Base-by-base conservation (phyloP, 169 alveolate species). In the Eimeria necatrix region DNA sequence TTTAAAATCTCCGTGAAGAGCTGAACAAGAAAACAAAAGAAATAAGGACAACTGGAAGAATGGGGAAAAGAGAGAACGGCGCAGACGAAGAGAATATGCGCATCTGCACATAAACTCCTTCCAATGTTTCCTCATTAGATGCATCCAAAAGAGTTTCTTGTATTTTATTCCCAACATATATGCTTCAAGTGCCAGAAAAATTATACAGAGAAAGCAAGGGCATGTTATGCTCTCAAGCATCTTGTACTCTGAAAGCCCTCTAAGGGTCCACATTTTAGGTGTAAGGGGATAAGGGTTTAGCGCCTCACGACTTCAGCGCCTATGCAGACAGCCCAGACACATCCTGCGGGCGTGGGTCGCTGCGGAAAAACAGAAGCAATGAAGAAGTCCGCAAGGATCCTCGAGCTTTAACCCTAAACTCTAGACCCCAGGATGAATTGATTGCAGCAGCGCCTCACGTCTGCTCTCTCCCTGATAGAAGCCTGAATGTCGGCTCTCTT, bases 241-340 rank as follows among this genome's bases (percentile, higher is more conserved):
- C 2, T 32, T 32, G 41, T 32, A 32, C 41, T 2, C 41, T 32
- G 41, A 32, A 32, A 32, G 41, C 41, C 41, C 0, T 0, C 3
- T 2, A 1, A 56, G 68, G 68, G 2, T 56, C 18, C 12, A 3
- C 22, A 16, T 56, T 56, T 56, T 12, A 16, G 68, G 68, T 56
- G 12, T 56, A 73, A 32, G 41, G 52, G 48, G 84, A 0, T 24
- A 9, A 60, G 74, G 26, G 46, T 8, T n/a, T 22, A 52, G 46
- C 86, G 46, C 48, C 96, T 56, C 91, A 96, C 83, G 71, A 91
- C 71, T 52, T 91, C 95, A 4, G 95, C 56, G 12, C 95, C 91
- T 64, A 91, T 24, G 91, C 95, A 91, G 8, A 76, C 59, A 14
- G 95, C 95, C 95, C 95, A 91, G 14, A 91, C 95, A 9, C 91